Evolutionary conservation across 2,329 filamentous ascomycete genomes (phyloP), one percentile per base, ranked within the genome.

Genomic region (Lachnellula subtilissima): DNA sequence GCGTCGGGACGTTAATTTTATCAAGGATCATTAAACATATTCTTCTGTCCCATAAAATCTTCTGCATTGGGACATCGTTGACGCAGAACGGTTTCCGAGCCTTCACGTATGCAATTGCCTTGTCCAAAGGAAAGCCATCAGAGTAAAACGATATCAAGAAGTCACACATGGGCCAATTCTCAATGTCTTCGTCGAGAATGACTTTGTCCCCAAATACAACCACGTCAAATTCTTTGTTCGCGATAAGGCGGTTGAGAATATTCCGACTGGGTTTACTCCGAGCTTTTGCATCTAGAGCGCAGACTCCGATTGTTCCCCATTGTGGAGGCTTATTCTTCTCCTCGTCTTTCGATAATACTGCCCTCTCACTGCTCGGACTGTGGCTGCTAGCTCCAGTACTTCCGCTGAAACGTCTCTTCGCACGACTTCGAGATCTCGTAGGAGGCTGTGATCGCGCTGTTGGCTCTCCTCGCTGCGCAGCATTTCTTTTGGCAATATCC

Each of bases 201-300:
- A 97, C 93, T 74, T 99, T 99, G 76, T 99, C 94, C 48, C 94
- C 95, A 75, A 99, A 99, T 12, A 99, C 93, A 59, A 96, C 87
- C 23, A 97, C 92, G 67, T 99, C 93, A 68, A 99, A 97, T 65
- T 97, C 93, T 50, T 87, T 84, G 63, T 95, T 92, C 36, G 89
- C 85, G 62, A 97, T 93, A 19, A 99, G 79, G 50, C 92, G 85
- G 68, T 96, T 97, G 57, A 99, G 76, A 64, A 99, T 99, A 69
- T 96, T 97, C 63, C 95, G 83, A 69, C 93, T 97, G 1, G 94
- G 94, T 73, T 97, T 97, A 78, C 92, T 97, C 67, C 94, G 84
- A 37, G 94, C 94, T 75, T 99, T 99, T 64, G 93, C 83, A 74
- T 99, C 94, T 56, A 99, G 78, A 22, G 94, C 95, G 71, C 94